Evolutionary conservation across 2,329 filamentous ascomycete genomes (phyloP).

Genomic region (Phoma herbarum): DNA sequence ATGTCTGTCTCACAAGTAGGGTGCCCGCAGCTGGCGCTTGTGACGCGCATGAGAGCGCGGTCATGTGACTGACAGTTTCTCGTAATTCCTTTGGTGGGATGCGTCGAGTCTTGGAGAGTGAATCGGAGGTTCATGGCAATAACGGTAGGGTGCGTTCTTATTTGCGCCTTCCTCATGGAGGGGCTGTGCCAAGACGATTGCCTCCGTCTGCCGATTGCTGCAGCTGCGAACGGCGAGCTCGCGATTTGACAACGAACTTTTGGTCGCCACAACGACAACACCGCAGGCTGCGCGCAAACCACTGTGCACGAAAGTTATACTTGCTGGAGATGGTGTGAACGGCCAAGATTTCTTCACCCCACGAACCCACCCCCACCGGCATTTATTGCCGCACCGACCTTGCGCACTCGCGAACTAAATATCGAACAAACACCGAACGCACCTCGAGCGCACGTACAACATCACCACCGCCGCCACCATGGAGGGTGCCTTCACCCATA

Average conservation of each 20-base stretch:
- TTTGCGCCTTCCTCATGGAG: constrained; percentile 4
- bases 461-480: constrained; percentile 57
- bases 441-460: constrained; percentile 16
- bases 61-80: neutral
- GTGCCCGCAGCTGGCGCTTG: neutral
- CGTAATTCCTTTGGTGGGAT: neutral
- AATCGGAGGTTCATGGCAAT: neutral
- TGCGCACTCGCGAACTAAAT: constrained; percentile 21
- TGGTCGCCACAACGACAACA: constrained; percentile 30
- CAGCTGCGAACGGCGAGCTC: constrained; percentile 16
- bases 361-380: constrained; percentile 20
- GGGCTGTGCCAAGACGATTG: constrained; percentile 8
- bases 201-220: constrained; percentile 18
- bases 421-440: constrained; percentile 18
- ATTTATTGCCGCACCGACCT: constrained; percentile 16
- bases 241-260: constrained; percentile 24
- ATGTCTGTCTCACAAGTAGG: neutral
- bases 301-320: constrained; percentile 23
- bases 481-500: constrained; percentile 89
- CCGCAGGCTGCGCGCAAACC: constrained; percentile 28
- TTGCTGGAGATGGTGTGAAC: constrained; percentile 42
- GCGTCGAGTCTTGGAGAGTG: neutral
- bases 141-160: neutral
- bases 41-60: neutral
- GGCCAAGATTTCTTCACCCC: constrained; percentile 5